A percentile compares a stretch with the other conserved stretches of the same genome.
phyloP scores from a whole-genome alignment of 2,329 filamentous ascomycete genomes.

The Berkeleyomyces rouxiae region DNA sequence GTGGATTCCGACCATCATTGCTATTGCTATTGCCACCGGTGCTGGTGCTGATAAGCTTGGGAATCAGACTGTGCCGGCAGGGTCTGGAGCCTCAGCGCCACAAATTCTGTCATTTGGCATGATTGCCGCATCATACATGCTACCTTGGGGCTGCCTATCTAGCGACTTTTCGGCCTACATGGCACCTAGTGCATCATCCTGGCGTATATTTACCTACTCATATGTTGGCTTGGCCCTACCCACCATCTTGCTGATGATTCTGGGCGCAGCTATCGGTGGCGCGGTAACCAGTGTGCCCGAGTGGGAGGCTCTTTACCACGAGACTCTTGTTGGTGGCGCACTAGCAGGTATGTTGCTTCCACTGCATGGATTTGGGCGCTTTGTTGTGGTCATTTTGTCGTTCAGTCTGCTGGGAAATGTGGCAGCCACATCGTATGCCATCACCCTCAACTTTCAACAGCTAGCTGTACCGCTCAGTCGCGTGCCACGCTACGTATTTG shows the following conservation, averaged over 20 bases:
- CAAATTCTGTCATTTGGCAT: conserved; percentile 39
- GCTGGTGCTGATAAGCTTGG: conserved; percentile 33
- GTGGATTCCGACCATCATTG: conserved; percentile 37
- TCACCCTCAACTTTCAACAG: conserved; percentile 49
- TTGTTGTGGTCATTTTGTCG: conserved; percentile 41
- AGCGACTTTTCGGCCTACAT: conserved; percentile 47
- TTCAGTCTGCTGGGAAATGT: conserved; percentile 43
- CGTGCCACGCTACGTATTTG: conserved; percentile 40
- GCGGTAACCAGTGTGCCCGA: conserved; percentile 35
- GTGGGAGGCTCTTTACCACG: conserved; percentile 38
- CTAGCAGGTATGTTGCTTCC: conserved; percentile 41
- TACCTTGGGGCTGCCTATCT: conserved; percentile 42
- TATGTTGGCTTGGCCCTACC: conserved; percentile 39
- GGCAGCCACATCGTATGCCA: conserved; percentile 41
- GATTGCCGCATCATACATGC: conserved; percentile 45
- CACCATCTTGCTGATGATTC: conserved; percentile 41
- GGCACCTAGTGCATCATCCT: conserved; percentile 29
- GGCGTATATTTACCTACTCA: conserved; percentile 34
- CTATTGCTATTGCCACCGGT: conserved; percentile 37
- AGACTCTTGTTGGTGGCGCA: conserved; percentile 39
- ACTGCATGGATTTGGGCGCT: conserved; percentile 43
- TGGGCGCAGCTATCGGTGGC: conserved; percentile 48
- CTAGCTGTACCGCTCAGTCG: conserved; percentile 37
- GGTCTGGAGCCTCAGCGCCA: conserved; percentile 17
- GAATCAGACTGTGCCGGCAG: conserved; percentile 26